Percentiles rank a stretch among this genome's conserved stretches.
Conservation (phyloP, 2,329 filamentous ascomycete species). For the Tolypocladium tropicale region DNA sequence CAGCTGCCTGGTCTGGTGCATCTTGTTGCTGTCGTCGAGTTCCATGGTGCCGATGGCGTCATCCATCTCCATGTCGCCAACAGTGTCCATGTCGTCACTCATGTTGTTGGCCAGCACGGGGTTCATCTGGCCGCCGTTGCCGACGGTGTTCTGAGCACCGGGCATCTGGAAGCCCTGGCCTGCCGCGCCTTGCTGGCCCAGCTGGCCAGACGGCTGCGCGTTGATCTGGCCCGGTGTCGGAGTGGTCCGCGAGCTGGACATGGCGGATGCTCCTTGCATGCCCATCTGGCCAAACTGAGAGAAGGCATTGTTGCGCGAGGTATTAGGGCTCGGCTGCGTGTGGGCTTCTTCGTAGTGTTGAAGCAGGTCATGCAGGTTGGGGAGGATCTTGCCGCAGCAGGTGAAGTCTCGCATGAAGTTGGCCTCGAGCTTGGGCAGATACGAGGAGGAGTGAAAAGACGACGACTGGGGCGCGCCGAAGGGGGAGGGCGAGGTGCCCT, state of each 20-base stretch:
- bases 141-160: conserved; percentile 15
- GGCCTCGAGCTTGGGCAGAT: conserved; percentile 90
- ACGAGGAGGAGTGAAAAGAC: conserved; percentile 92
- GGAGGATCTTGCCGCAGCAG: conserved; percentile 82
- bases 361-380: conserved; percentile 86
- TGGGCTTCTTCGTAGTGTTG: conserved; percentile 97
- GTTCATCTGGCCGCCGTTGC: conserved; percentile 27
- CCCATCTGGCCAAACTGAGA: conserved; percentile 27
- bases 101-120: conserved; percentile 29
- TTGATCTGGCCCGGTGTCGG: conserved; percentile 18
- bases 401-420: conserved; percentile 97
- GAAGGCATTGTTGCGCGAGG: conserved; percentile 28
- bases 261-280: conserved; percentile 19
- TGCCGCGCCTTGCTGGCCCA: conserved; percentile 23
- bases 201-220: conserved; percentile 16
- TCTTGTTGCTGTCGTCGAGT: conserved; percentile 50
- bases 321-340: conserved; percentile 52
- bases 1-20: conserved; percentile 60
- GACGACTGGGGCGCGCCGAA: conserved; percentile 65
- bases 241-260: conserved; percentile 21
- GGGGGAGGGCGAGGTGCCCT: conserved; percentile 81
- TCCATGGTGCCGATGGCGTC: conserved; percentile 62
- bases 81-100: conserved; percentile 64
- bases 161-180: conserved; percentile 28
- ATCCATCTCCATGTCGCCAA: conserved; percentile 96